Base-by-base conservation (phyloP, 805 yeast genomes). In the Ogataea trehaloabstinens region DNA sequence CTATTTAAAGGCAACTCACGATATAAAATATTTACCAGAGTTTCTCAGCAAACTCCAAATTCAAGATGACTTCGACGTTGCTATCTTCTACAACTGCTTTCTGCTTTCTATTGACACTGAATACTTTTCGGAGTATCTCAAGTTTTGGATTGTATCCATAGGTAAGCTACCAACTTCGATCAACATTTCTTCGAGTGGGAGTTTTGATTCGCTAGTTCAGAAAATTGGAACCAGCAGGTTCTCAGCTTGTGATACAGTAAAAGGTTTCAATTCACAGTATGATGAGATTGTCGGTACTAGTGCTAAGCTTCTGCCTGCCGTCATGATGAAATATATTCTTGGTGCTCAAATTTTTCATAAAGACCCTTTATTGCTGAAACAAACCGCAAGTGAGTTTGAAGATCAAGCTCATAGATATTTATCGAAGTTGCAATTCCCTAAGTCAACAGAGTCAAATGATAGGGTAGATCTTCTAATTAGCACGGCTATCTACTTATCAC, bases 391-490 rank as follows among this genome's bases (percentile, higher is more conserved):
- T 11, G 34, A 33, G 30, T 46, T 45, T 7, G 53, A 41, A 16
- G 32, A 17, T 25, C 25, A 28, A 13, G 28, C 46, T 4, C 18
- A 27, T 10, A 20, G 33, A 4, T 38, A 61, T 2, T 30, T 68
- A 15, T 37, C 54, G 2, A 31, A 47, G 0, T 44, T 66, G 2
- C 51, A 53, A 6, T 76, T 76, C 44, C 82, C 82, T 0, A 59
- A 54, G 21, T 76, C 80, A 2, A 57, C 63, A 8, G 68, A 35
- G 55, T 60, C 48, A 42, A 65, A 47, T 29, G 28, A 19, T 37
- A 52, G 38, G 34, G 63, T 35, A 60, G 68, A 51, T 56, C 59
- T 48, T 56, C 64, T 60, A 15, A 58, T 58, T 40, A 61, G 55
- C 29, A 49, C 53, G 32, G 56, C 52, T 25, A 49, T 56, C 10